phyloP scores from a whole-genome alignment of 495 filamentous ascomycete species.

The Venustampulla echinocandica region DNA sequence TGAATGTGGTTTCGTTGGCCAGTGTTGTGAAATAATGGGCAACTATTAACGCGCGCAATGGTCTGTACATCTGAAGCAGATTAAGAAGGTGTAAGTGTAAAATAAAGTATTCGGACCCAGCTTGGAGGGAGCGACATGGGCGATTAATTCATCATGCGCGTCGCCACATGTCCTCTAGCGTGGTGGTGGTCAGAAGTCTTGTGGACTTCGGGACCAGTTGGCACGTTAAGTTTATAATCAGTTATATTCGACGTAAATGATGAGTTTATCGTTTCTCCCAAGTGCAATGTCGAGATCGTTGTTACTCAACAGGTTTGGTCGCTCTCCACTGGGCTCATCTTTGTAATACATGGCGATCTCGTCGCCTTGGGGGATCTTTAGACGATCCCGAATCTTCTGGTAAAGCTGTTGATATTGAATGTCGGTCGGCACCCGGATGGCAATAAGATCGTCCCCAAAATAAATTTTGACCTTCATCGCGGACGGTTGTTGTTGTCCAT shows the following conservation, averaged over 20 bases:
- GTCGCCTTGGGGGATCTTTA: slow-evolving; percentile 56
- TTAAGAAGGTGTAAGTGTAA: slow-evolving; percentile 14
- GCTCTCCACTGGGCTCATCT: slow-evolving; percentile 72
- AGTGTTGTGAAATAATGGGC: not conserved
- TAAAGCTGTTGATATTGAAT: slow-evolving; percentile 70
- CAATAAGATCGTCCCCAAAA: slow-evolving; percentile 82
- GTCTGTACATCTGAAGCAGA: slow-evolving; percentile 23
- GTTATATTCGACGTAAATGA: slow-evolving; percentile 60
- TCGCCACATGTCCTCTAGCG: slow-evolving; percentile 9
- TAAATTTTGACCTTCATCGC: slow-evolving; percentile 90
- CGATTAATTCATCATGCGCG: slow-evolving; percentile 10
- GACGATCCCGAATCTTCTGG: slow-evolving; percentile 69
- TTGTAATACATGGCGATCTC: slow-evolving; percentile 74
- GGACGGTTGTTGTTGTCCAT: slow-evolving; percentile 23
- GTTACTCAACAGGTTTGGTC: slow-evolving; percentile 65
- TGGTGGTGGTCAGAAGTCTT: slow-evolving; percentile 10
- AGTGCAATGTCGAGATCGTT: slow-evolving; percentile 73
- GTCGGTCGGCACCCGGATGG: slow-evolving; percentile 76
- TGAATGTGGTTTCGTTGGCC: slow-evolving; percentile 15
- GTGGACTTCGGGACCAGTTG: not conserved
- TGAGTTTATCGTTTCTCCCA: slow-evolving; percentile 75
- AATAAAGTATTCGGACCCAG: not conserved
- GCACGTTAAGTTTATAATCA: slow-evolving; percentile 8
- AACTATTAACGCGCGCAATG: slow-evolving; percentile 18
- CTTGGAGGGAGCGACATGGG: slow-evolving; percentile 3